Evolutionary conservation across 257 asterid species (phyloP).

Genomic region (Hygrophila difformis): DNA sequence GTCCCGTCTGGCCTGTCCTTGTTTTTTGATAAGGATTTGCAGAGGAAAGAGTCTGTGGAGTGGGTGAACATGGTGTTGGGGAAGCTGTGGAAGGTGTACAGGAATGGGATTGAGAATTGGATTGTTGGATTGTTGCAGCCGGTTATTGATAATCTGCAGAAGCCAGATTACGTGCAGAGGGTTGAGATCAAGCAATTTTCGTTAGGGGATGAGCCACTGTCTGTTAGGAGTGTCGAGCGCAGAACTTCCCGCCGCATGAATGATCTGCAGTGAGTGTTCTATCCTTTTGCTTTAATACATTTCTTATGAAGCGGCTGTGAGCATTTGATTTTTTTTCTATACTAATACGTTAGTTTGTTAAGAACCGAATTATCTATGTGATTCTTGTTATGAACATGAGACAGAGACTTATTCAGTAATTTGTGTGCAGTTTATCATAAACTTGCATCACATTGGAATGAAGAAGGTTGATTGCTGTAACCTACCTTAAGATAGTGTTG

Average conservation of each 20-base stretch:
- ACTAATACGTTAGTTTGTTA: too few species aligned
- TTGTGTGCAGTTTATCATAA: too few species aligned
- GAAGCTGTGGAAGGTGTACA: constrained; percentile 70
- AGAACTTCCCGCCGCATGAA: constrained; percentile 61
- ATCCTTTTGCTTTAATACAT: constrained; percentile 6
- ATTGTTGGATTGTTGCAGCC: constrained; percentile 65
- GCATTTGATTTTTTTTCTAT: neutral
- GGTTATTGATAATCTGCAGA: constrained; percentile 56
- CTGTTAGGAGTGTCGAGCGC: constrained; percentile 66
- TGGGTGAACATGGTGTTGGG: constrained; percentile 85
- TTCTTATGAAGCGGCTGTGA: neutral
- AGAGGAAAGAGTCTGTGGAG: constrained; percentile 71
- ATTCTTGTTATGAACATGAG: too few species aligned
- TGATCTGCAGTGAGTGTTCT: constrained; percentile 71
- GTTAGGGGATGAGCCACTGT: constrained; percentile 62
- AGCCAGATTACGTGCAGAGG: constrained; percentile 66
- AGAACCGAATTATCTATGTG: too few species aligned
- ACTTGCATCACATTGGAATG: too few species aligned
- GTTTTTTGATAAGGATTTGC: constrained; percentile 68
- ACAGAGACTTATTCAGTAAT: too few species aligned
- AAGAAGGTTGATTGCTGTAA: too few species aligned
- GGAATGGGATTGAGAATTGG: constrained; percentile 59
- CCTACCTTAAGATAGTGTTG: too few species aligned
- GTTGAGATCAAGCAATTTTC: constrained; percentile 74
- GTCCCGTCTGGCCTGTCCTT: constrained; percentile 43